phyloP scores from a whole-genome alignment of 2,329 filamentous ascomycete species.

The Alternaria sp. region DNA sequence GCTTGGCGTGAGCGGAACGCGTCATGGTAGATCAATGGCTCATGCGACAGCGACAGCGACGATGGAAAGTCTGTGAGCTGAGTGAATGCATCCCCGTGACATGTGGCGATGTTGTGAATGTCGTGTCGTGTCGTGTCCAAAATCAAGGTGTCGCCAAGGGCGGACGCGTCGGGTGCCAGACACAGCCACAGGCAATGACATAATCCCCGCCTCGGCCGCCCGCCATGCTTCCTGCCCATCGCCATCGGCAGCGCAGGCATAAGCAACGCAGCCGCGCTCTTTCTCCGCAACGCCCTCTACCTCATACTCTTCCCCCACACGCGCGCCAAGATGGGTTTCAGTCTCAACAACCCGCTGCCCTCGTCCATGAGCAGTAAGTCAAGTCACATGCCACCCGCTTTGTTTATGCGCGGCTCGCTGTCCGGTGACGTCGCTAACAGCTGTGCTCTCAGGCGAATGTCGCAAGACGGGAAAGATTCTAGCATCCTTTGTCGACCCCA shows the following conservation, averaged over 20 bases:
- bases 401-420: background rate
- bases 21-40: background rate
- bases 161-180: conserved; percentile 2
- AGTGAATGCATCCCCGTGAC: background rate
- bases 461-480: conserved; percentile 97
- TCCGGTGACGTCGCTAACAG: conserved; percentile 44
- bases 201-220: background rate
- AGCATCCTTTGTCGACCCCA: conserved; percentile 90
- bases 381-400: conserved; percentile 34
- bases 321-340: conserved; percentile 49
- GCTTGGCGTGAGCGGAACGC: background rate
- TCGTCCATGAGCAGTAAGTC: conserved; percentile 60
- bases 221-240: conserved; percentile 2
- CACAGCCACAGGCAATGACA: conserved; percentile 4
- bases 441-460: conserved; percentile 76
- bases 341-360: conserved; percentile 62
- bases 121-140: background rate
- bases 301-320: conserved; percentile 5
- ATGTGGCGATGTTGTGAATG: background rate
- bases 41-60: background rate
- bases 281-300: background rate
- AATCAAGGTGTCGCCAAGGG: background rate
- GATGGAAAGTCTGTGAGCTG: too few relatives aligned
- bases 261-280: conserved; percentile 1
- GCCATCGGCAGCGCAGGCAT: conserved; percentile 1